Evolutionary conservation across 1,139 yeast species (phyloP).

Genomic region (Kodamaea anthophila): DNA sequence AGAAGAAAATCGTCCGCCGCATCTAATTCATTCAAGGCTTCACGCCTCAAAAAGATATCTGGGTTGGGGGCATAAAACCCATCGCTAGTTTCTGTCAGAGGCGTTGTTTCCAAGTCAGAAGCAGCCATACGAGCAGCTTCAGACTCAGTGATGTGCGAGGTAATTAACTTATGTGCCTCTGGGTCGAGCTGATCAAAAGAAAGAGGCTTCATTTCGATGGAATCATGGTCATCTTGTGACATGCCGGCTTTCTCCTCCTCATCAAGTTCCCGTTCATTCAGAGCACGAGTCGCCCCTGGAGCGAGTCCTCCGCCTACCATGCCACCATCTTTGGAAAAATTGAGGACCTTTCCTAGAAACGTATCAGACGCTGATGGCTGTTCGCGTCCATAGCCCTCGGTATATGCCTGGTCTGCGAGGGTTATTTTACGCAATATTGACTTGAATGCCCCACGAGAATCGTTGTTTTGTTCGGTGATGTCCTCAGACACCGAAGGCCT

Average conservation of each 20-base stretch:
- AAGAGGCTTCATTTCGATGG: constrained; percentile 32
- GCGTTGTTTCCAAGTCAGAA: too few species aligned
- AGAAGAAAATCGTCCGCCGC: constrained; percentile 29
- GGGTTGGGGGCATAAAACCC: constrained; percentile 43
- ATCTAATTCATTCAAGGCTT: constrained; percentile 22
- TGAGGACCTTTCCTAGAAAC: constrained; percentile 34
- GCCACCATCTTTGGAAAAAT: constrained; percentile 19
- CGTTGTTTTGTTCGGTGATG: constrained; percentile 24
- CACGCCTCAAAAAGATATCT: constrained; percentile 32
- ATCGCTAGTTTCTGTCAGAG: constrained; percentile 7
- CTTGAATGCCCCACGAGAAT: constrained; percentile 9
- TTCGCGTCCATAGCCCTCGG: constrained; percentile 13
- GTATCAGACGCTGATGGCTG: constrained; percentile 28
- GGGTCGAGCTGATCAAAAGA: constrained; percentile 31
- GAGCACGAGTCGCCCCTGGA: constrained; percentile 32
- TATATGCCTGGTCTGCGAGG: constrained; percentile 25
- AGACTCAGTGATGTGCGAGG: constrained; percentile 26
- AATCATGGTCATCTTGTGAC: constrained; percentile 4
- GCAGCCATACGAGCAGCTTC: constrained; percentile 4
- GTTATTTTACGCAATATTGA: constrained; percentile 34
- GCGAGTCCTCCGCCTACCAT: constrained; percentile 39
- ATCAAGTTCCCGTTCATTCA: constrained; percentile 18
- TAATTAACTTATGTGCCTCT: constrained; percentile 37
- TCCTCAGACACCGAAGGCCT: constrained; percentile 6
- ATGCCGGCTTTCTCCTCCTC: constrained; percentile 20